Conservation (phyloP, 495 filamentous ascomycete genomes). For the Glonium stellatum region DNA sequence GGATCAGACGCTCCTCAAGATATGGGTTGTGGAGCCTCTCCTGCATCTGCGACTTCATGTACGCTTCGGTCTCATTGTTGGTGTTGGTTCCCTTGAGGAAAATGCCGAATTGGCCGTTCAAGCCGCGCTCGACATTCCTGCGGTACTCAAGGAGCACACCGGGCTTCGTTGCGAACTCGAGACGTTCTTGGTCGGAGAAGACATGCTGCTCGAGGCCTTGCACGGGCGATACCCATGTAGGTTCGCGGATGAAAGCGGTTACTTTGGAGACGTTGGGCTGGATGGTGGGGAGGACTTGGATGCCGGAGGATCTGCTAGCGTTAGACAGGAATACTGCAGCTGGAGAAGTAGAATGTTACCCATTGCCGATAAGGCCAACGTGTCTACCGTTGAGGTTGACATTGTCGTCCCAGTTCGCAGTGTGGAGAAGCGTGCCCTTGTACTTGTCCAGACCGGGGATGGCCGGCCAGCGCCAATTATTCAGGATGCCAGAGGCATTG, state of each 20-base stretch:
- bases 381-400: constrained; percentile 26
- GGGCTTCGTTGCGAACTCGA: constrained; percentile 32
- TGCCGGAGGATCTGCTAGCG: constrained; percentile 29
- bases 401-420: constrained; percentile 32
- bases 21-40: constrained; percentile 39
- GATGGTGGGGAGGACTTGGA: constrained; percentile 32
- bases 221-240: constrained; percentile 35
- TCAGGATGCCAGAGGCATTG: constrained; percentile 33
- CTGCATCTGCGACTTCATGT: constrained; percentile 36
- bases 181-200: constrained; percentile 34
- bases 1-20: constrained; percentile 27
- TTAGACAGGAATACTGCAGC: constrained; percentile 7
- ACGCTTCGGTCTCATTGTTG: constrained; percentile 33
- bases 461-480: constrained; percentile 35
- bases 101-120: constrained; percentile 44
- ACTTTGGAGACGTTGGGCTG: constrained; percentile 22
- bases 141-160: constrained; percentile 21
- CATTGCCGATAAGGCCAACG: constrained; percentile 30
- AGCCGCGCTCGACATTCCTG: constrained; percentile 28
- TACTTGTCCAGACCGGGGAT: constrained; percentile 33
- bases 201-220: constrained; percentile 38
- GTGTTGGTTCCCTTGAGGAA: constrained; percentile 39
- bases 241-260: constrained; percentile 34
- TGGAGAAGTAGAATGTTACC: constrained; percentile 10
- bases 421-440: constrained; percentile 31